These are phyloP conservation scores for Cryptococcus neoformans DNA, from an alignment of 1,284 basidiomycete genomes.

Conservation along the genomic window DNA sequence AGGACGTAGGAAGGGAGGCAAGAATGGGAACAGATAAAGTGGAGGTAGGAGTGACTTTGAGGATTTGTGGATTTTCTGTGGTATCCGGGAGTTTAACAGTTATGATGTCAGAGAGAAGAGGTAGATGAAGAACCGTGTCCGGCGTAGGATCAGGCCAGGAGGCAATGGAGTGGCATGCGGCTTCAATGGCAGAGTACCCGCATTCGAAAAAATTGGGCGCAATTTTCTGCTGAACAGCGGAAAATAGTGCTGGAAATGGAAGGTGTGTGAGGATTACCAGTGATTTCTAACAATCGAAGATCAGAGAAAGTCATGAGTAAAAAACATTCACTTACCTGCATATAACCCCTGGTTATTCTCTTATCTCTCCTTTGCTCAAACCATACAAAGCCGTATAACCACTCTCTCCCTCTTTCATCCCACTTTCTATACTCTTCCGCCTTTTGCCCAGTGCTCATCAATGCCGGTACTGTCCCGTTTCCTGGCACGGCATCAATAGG, in stretches of 20 bases:
- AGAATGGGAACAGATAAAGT: constrained; percentile 38
- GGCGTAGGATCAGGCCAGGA: constrained; percentile 69
- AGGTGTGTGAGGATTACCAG: constrained; percentile 80
- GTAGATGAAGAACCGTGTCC: constrained; percentile 66
- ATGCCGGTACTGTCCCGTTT: neutral
- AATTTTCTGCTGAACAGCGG: constrained; percentile 63
- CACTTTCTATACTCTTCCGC: constrained; percentile 44
- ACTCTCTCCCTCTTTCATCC: constrained; percentile 46
- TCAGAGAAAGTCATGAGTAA: neutral
- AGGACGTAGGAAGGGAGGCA: constrained; percentile 67
- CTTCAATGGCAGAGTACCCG: constrained; percentile 75
- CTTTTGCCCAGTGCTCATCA: constrained; percentile 27
- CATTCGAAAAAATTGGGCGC: constrained; percentile 74
- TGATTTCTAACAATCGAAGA: constrained; percentile 59
- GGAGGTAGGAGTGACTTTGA: constrained; percentile 2
- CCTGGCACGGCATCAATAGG: neutral
- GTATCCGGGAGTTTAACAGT: constrained; percentile 67
- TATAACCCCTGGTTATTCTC: constrained; percentile 73
- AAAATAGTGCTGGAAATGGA: constrained; percentile 79
- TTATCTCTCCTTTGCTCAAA: constrained; percentile 71
- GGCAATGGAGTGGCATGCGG: constrained; percentile 79
- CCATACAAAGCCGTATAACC: constrained; percentile 76
- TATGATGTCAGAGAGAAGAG: constrained; percentile 73
- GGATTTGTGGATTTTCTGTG: constrained; percentile 65
- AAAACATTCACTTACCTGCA: constrained; percentile 60